A percentile compares a stretch with the other conserved stretches of the same genome.
Conservation (phyloP, 176 grass and related monocot genomes). For the Panicum miliaceum region DNA sequence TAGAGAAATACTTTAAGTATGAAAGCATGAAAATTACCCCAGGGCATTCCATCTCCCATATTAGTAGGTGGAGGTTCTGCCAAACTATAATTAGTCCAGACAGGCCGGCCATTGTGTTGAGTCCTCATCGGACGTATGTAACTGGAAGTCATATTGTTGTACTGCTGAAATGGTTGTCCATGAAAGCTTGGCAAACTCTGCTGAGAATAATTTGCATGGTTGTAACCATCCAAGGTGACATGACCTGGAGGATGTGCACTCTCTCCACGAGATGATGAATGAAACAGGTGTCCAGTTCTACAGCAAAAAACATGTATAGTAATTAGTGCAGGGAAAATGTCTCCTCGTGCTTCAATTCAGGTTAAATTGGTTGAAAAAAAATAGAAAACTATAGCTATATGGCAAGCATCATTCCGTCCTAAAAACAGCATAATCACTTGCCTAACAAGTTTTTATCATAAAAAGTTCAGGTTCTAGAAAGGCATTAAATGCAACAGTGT, state of each 20-base stretch:
- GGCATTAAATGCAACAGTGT: not conserved
- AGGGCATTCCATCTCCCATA: conserved; percentile 62
- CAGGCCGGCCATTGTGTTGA: conserved; percentile 59
- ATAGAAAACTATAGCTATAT: not conserved
- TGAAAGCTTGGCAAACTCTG: conserved; percentile 44
- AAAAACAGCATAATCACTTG: not conserved
- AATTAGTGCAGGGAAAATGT: conserved; percentile 1
- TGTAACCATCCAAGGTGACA: conserved; percentile 45
- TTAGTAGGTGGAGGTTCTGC: conserved; percentile 58
- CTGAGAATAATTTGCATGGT: conserved; percentile 52
- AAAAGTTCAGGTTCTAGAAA: conserved; percentile 1
- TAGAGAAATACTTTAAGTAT: conserved; percentile 18
- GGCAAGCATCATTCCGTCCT: not conserved
- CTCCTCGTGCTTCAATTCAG: not conserved
- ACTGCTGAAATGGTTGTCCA: conserved; percentile 71
- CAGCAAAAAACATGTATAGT: conserved; percentile 38
- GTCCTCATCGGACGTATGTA: conserved; percentile 51
- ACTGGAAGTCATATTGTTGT: conserved; percentile 58
- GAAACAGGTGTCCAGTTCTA: conserved; percentile 50
- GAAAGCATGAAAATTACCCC: conserved; percentile 66
- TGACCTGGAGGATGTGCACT: conserved; percentile 46
- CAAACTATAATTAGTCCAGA: conserved; percentile 59
- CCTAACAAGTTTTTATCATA: not conserved
- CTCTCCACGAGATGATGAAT: conserved; percentile 54
- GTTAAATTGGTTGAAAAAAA: not conserved